Evolutionary conservation across 805 yeast genomes (phyloP), one percentile per base, ranked within the genome.

Genomic region (Tetrapisispora arboricola): DNA sequence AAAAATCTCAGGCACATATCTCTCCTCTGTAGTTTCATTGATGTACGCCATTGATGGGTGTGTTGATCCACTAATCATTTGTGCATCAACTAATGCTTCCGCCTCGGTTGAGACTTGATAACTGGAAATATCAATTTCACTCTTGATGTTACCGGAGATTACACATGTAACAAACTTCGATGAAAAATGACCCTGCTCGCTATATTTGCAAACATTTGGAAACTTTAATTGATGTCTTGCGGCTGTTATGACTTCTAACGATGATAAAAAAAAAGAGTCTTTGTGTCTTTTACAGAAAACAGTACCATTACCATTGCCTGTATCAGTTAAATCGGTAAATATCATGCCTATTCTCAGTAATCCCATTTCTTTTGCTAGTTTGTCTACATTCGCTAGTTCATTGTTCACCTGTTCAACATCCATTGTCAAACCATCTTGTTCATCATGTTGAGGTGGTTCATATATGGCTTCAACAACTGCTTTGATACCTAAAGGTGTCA

Each of bases 81-180:
- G 95, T 0, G 97, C 95, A 37, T 74, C 72, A 0, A 85, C 86
- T 54, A 92, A 68, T 0, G 86, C 94, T 62, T 92, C 96, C 0
- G 95, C 95, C 43, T 78, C 72, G 25, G 78, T 77, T 4, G 94
- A 80, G 0, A 86, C 95, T 61, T 92, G 99, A 61, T 88, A 92
- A 30, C 94, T 75, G 15, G 83, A 69, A 3, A 94, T 83, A 54
- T 90, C 98, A 54, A 92, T 90, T 46, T 90, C 95, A 18, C 94
- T 92, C 37, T 76, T 64, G 12, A 71, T 57, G 48, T 94, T 94
- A n/a, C 99, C 99, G 1, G 94, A 76, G 3, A 92, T 71, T 18
- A 87, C 90, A 64, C 96, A 88, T 1, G 97, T 90, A 16, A 88
- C 90, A 58, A 86, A 92, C 55, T 86, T 85, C 8, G 96, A 87